phyloP scores from a whole-genome alignment of 768 basidiomycete genomes.

The Boletus reticuloceps region DNA sequence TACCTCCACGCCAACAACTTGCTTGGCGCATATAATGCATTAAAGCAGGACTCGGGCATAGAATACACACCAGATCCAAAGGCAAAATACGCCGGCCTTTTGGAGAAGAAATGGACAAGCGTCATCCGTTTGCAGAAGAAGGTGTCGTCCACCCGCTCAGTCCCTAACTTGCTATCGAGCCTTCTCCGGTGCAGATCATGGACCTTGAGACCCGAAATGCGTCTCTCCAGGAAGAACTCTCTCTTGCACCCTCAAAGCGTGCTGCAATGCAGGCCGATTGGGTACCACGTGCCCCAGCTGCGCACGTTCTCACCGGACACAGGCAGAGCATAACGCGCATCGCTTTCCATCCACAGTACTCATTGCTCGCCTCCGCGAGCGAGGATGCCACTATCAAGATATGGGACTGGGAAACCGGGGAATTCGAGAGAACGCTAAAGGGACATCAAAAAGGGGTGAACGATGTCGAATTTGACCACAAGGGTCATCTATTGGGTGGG shows the following conservation, averaged over 20 bases:
- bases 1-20: slow-evolving; percentile 70
- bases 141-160: slow-evolving; percentile 40
- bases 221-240: slow-evolving; percentile 70
- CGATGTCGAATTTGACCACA: slow-evolving; percentile 87
- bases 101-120: slow-evolving; percentile 98
- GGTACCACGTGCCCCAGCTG: slow-evolving; percentile 84
- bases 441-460: slow-evolving; percentile 88
- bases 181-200: slow-evolving; percentile 67
- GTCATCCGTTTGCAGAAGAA: slow-evolving; percentile 96
- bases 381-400: slow-evolving; percentile 90
- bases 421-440: slow-evolving; percentile 88
- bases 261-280: slow-evolving; percentile 75
- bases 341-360: slow-evolving; percentile 86
- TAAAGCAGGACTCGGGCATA: slow-evolving; percentile 51
- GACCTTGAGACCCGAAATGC: slow-evolving; percentile 86
- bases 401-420: slow-evolving; percentile 97
- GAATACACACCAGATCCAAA: slow-evolving; percentile 83
- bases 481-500: slow-evolving; percentile 78
- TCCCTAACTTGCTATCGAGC: slow-evolving; percentile 5
- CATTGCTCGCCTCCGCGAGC: slow-evolving; percentile 78
- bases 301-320: slow-evolving; percentile 75
- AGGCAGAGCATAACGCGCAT: slow-evolving; percentile 73
- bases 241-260: slow-evolving; percentile 46
- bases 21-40: slow-evolving; percentile 56
- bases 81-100: slow-evolving; percentile 78